These are phyloP conservation scores for Xylaria palmicola DNA, from an alignment of 495 filamentous ascomycete species.

Conservation along the genomic window DNA sequence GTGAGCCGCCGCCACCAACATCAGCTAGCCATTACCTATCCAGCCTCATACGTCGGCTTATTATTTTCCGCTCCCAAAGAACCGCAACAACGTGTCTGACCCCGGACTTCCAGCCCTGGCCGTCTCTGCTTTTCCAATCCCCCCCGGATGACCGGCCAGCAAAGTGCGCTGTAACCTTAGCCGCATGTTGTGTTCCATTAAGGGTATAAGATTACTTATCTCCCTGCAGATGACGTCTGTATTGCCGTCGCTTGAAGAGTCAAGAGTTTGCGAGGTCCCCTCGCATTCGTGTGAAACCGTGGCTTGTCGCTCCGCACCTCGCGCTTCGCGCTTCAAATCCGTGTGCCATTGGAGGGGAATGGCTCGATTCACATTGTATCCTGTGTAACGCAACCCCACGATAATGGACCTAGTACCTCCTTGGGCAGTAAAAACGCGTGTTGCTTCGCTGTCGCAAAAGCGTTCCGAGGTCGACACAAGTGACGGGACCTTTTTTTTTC, in stretches of 20 bases:
- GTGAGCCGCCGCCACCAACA: conserved; percentile 5
- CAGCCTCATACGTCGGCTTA: conserved; percentile 4
- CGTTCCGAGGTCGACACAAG: background rate
- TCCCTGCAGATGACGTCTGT: conserved; percentile 3
- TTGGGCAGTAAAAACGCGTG: background rate
- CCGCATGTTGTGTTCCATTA: background rate
- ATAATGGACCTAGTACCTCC: background rate
- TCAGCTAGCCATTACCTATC: background rate
- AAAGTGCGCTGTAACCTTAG: background rate
- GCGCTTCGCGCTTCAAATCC: background rate
- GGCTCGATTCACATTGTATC: background rate
- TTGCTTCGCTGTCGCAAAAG: background rate
- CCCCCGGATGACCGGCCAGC: background rate
- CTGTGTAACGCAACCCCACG: background rate
- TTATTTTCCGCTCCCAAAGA: conserved; percentile 3
- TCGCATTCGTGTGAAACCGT: background rate
- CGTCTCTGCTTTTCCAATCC: background rate
- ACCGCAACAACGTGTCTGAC: background rate
- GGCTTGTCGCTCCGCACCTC: background rate
- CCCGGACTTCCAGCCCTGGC: background rate
- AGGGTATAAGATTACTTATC: background rate
- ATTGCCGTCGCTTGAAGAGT: conserved; percentile 2
- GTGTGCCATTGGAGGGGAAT: background rate
- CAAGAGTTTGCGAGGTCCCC: conserved; percentile 3
- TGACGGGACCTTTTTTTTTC: background rate